phyloP scores from a whole-genome alignment of 345 rosid genomes.

The Gynandropsis gynandra region DNA sequence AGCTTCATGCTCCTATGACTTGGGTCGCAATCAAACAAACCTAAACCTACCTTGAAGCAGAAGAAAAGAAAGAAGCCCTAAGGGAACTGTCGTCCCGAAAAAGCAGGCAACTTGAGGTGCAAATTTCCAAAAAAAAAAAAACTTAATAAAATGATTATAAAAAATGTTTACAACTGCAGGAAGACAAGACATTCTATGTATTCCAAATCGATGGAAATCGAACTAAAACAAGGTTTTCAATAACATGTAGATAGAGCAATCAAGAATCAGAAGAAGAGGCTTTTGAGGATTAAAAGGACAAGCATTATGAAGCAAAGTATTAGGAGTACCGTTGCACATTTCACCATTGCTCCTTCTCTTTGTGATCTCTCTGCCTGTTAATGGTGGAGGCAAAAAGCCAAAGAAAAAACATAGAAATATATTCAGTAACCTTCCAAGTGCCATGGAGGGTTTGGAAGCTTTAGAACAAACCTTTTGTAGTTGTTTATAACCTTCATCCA shows the following conservation, averaged over 20 bases:
- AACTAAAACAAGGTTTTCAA: too few relatives aligned
- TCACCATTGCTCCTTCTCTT: slow-evolving; percentile 84
- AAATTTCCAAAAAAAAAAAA: too few relatives aligned
- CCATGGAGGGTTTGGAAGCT: neutral
- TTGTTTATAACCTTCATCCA: slow-evolving; percentile 74
- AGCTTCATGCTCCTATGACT: neutral
- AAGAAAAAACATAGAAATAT: neutral
- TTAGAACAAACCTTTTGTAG: slow-evolving; percentile 56
- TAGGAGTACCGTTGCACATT: slow-evolving; percentile 72
- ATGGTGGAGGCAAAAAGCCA: neutral
- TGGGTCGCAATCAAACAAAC: neutral
- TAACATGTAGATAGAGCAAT: neutral
- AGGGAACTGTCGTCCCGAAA: too few relatives aligned
- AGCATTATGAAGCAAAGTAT: slow-evolving; percentile 83
- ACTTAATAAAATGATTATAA: too few relatives aligned
- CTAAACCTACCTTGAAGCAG: neutral
- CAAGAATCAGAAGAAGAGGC: slow-evolving; percentile 38
- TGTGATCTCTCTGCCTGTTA: slow-evolving; percentile 85
- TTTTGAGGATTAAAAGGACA: slow-evolving; percentile 72
- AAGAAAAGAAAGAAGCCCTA: neutral
- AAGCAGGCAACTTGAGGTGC: too few relatives aligned
- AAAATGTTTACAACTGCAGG: too few relatives aligned
- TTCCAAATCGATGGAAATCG: too few relatives aligned
- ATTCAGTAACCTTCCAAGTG: neutral
- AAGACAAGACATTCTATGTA: too few relatives aligned